Evolutionary conservation across 1,284 basidiomycete species (phyloP).

Genomic region (Ustilago loliicola): DNA sequence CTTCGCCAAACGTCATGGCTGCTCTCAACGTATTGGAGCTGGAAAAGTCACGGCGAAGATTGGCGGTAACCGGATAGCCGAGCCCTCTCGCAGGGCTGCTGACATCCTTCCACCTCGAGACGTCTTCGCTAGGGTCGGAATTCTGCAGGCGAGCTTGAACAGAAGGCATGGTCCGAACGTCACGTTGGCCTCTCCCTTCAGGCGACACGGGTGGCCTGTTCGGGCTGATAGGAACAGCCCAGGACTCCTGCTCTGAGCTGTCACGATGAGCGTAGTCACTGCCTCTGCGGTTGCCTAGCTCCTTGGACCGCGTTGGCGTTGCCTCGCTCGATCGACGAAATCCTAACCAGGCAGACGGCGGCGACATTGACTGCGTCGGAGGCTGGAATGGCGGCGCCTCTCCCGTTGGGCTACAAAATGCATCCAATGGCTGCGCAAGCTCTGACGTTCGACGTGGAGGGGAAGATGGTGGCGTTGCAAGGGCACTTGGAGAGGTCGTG

Average conservation of each 20-base stretch:
- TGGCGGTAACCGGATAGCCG: neutral
- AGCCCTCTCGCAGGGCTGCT: neutral
- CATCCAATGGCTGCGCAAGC: slow-evolving; percentile 2
- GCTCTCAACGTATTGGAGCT: slow-evolving; percentile 48
- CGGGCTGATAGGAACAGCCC: slow-evolving; percentile 5
- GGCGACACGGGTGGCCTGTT: neutral
- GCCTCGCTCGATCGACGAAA: slow-evolving; percentile 31
- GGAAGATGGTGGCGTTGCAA: slow-evolving; percentile 4
- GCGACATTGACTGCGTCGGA: slow-evolving; percentile 11
- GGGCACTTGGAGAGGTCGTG: neutral
- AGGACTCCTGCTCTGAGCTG: neutral
- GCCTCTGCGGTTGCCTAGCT: neutral
- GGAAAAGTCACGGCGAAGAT: slow-evolving; percentile 41
- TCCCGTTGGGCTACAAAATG: slow-evolving; percentile 16
- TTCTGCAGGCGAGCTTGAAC: neutral
- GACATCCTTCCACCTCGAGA: neutral
- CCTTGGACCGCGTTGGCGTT: slow-evolving; percentile 25
- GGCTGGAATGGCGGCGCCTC: neutral
- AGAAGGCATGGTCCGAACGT: neutral
- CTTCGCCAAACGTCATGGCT: neutral
- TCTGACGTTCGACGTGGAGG: slow-evolving; percentile 15
- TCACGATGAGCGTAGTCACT: slow-evolving; percentile 10
- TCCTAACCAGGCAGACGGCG: slow-evolving; percentile 21
- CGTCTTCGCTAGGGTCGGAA: neutral
- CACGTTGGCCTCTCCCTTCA: neutral